Percentiles rank a stretch among this genome's conserved stretches.
phyloP scores from a whole-genome alignment of 2,329 filamentous ascomycete species.

The Penicillium nordicum region DNA sequence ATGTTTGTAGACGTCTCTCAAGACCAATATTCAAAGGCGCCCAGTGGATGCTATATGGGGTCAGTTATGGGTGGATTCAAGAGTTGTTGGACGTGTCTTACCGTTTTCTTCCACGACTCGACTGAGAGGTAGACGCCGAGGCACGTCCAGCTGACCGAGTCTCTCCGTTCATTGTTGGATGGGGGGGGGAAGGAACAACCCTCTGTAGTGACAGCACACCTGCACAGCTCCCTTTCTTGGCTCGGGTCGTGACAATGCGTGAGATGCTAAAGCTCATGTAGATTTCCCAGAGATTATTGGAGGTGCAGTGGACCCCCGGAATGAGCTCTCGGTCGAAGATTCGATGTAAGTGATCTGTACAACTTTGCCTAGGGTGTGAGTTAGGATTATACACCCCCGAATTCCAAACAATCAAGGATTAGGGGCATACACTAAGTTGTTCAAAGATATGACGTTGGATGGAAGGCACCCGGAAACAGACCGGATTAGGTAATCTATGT shows the following conservation, averaged over 20 bases:
- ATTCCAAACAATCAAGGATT: neutral
- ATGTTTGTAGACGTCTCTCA: slow-evolving; percentile 69
- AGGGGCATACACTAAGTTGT: neutral
- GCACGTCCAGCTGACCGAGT: neutral
- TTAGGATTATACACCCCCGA: neutral
- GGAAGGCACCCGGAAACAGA: neutral
- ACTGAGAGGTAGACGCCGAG: neutral
- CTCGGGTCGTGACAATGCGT: neutral
- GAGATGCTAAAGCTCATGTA: neutral
- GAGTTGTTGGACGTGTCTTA: neutral
- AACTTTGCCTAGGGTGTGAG: neutral
- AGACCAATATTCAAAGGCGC: slow-evolving; percentile 75
- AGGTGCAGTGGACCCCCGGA: neutral
- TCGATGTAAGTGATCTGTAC: neutral
- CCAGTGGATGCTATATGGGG: slow-evolving; percentile 65
- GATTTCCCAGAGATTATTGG: neutral
- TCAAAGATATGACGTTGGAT: slow-evolving; percentile 1
- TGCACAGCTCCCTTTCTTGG: neutral
- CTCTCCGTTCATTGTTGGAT: slow-evolving; percentile 3
- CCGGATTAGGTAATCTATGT: neutral
- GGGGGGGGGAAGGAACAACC: neutral
- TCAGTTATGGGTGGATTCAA: neutral
- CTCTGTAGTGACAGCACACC: neutral
- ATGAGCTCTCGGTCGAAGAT: neutral
- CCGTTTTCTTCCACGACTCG: slow-evolving; percentile 2